phyloP scores from a whole-genome alignment of 73 alveolate genomes.

The Halteria grandinella region DNA sequence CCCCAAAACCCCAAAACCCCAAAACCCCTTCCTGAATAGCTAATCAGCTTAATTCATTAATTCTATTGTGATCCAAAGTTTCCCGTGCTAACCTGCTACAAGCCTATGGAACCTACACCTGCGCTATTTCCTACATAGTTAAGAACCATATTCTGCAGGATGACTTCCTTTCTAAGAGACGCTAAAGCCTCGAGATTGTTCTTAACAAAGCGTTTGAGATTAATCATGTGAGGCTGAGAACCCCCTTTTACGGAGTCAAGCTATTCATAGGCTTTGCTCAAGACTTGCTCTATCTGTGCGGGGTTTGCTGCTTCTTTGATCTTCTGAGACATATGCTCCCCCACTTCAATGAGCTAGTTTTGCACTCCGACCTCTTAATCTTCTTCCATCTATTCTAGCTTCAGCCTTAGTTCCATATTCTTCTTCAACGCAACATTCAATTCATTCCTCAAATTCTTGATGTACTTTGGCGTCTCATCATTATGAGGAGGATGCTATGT shows the following conservation, averaged over 20 bases:
- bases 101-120: too few relatives aligned
- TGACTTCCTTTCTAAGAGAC: constrained; percentile 12
- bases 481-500: too few relatives aligned
- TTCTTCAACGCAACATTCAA: constrained; percentile 31
- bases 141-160: neutral
- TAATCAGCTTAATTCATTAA: too few relatives aligned
- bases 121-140: too few relatives aligned
- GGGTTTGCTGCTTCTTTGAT: constrained; percentile 1
- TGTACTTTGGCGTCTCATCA: constrained; percentile 30
- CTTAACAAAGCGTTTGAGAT: constrained; percentile 8
- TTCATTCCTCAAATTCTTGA: constrained; percentile 20
- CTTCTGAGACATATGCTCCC: constrained; percentile 10
- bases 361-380: constrained; percentile 19
- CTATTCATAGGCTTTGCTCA: neutral
- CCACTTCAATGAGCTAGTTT: constrained; percentile 3
- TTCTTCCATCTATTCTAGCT: constrained; percentile 29
- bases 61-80: too few relatives aligned
- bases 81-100: too few relatives aligned
- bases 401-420: constrained; percentile 14
- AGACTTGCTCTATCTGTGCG: neutral
- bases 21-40: too few relatives aligned
- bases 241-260: neutral
- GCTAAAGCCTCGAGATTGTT: constrained; percentile 19
- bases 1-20: too few relatives aligned
- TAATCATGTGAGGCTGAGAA: too few relatives aligned